Evolutionary conservation across 805 yeast genomes (phyloP), one percentile per base, ranked within the genome.

Genomic region (Saturnispora silvae): DNA sequence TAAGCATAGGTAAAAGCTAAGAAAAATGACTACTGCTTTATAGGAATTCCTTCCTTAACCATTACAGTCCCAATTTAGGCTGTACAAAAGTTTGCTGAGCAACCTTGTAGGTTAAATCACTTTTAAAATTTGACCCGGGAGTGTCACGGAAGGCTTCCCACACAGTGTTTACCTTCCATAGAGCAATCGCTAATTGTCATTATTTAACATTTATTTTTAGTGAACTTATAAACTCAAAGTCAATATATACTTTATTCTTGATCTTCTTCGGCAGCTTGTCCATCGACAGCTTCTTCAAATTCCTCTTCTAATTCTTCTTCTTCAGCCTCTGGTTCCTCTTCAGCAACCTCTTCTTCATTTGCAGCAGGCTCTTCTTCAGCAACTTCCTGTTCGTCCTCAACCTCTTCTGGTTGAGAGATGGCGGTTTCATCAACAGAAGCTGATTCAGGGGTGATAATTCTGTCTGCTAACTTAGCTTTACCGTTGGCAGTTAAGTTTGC

Each of bases 391-490:
- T 27, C 28, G 11, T 25, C 6, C 15, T 11, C 28, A 11, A 15
- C 15, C 14, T 8, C 6, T n/a, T 13, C 16, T 15, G 8, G 11
- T 36, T 5, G 13, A n/a, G n/a, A n/a, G n/a, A n/a, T n/a, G n/a
- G n/a, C n/a, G n/a, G n/a, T n/a, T 35, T 9, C 33, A 20, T 3
- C 14, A 41, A 45, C 33, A 44, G 46, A 23, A 43, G 46, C 33
- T 31, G 45, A 49, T 23, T 43, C 50, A 8, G 75, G 75, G 17
- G 61, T 56, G 34, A 63, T 51, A 38, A 87, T 63, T 58, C 89
- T 70, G 9, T 71, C 75, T 37, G 87, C 77, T 33, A 83, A 63
- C 35, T 65, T 61, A 1, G 55, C 53, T 48, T 81, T 76, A 28
- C 79, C 81, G 27, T 62, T 57, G 11, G 59, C 51, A 2, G 37